Evolutionary conservation across 768 basidiomycete genomes (phyloP).

Genomic region (Panus rudis): DNA sequence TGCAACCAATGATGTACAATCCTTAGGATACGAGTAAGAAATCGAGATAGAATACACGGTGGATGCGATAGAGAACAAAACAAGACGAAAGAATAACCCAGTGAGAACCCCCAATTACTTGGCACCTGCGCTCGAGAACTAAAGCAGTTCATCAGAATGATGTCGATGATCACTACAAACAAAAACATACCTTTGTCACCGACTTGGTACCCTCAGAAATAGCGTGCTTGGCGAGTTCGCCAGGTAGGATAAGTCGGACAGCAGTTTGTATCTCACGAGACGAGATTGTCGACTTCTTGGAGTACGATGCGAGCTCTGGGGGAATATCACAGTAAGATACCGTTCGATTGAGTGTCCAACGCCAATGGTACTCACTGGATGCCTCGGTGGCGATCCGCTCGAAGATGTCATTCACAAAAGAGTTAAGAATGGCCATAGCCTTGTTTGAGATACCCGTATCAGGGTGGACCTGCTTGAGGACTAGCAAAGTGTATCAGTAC

Average conservation of each 20-base stretch:
- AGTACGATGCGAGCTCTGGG: slow-evolving; percentile 91
- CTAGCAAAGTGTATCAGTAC: slow-evolving; percentile 29
- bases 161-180: no score
- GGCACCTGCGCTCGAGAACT: slow-evolving; percentile 24
- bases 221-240: slow-evolving; percentile 97
- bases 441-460: slow-evolving; percentile 99
- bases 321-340: neutral
- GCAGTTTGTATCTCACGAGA: slow-evolving; percentile 97
- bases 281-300: slow-evolving; percentile 98
- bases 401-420: slow-evolving; percentile 91
- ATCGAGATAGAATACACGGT: neutral
- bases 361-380: slow-evolving; percentile 51
- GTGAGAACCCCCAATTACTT: slow-evolving; percentile 17
- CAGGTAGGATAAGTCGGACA: slow-evolving; percentile 91
- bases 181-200: slow-evolving; percentile 46
- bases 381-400: slow-evolving; percentile 89
- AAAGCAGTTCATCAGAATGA: neutral
- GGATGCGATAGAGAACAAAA: slow-evolving; percentile 1
- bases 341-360: neutral
- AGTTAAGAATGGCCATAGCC: slow-evolving; percentile 88
- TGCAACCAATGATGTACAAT: no score
- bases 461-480: slow-evolving; percentile 95
- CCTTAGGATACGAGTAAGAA: no score
- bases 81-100: slow-evolving; percentile 13
- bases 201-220: slow-evolving; percentile 90